Conservation (phyloP, 164 flowering plant genomes). For the Piper longum region DNA sequence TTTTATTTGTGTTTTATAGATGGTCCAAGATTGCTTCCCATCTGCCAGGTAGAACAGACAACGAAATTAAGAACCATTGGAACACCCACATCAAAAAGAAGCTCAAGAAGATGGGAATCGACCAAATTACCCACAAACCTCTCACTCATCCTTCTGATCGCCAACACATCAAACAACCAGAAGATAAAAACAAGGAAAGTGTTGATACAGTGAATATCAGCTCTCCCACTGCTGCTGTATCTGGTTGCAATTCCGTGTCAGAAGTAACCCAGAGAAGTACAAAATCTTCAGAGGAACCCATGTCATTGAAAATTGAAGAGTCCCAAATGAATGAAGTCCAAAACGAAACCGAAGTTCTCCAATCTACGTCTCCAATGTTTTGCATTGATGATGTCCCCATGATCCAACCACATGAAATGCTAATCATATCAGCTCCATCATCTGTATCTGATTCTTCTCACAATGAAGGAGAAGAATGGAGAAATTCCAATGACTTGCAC, state of each 20-base stretch:
- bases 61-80: constrained; percentile 71
- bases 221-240: background rate
- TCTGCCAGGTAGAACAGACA: constrained; percentile 69
- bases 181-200: constrained; percentile 7
- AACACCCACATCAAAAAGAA: constrained; percentile 73
- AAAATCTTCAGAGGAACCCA: constrained; percentile 2
- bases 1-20: constrained; percentile 16
- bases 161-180: background rate
- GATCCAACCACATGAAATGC: constrained; percentile 45
- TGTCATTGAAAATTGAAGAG: background rate
- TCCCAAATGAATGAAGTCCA: background rate
- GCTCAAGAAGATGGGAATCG: constrained; percentile 62
- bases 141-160: constrained; percentile 8
- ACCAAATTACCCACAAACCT: constrained; percentile 58
- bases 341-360: constrained; percentile 8
- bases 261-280: constrained; percentile 10
- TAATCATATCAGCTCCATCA: constrained; percentile 12
- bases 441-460: background rate
- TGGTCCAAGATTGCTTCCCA: constrained; percentile 73
- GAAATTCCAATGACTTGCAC: no score
- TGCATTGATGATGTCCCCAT: constrained; percentile 61
- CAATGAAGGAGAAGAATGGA: no score
- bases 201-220: background rate
- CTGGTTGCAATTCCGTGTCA: background rate
- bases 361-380: constrained; percentile 17